Base-by-base conservation (phyloP, 2,329 filamentous ascomycete genomes). In the Cladosporium sp. region DNA sequence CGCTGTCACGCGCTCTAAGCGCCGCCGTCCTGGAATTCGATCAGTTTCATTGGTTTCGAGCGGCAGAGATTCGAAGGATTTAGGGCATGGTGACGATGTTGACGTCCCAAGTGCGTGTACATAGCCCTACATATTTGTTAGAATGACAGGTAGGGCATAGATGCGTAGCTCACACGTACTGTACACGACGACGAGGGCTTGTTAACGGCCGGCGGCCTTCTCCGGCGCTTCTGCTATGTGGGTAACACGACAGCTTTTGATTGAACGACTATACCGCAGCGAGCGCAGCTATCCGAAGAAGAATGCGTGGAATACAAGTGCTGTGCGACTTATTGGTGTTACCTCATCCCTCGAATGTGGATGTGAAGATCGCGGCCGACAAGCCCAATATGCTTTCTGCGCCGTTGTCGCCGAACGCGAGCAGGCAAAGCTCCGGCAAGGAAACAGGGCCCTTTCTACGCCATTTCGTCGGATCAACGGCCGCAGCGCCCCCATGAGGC, bases 11-110 rank as follows among this genome's bases (percentile, higher is more conserved):
- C 41, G 41, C n/a, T 47, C n/a, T 24, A 21, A 47, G 41, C 41
- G 41, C 41, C 41, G n/a, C 8, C 10, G n/a, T 47, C 41, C 41
- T 47, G 41, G n/a, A 5, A 11, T 47, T 47, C 41, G 41, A 47
- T 47, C n/a, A 21, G n/a, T 47, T 47, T 47, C 2, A 47, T 21
- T 47, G 41, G 41, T 21, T 47, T 47, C n/a, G n/a, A 12, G 52
- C 52, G 52, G 52, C 52, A 55, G 28, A 55, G 18, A 55, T 30
- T 30, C 52, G 52, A 55, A 21, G 41, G 49, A 52, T 21, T 55
- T 34, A 55, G 52, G 52, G 52, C 52, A 32, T 21, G 34, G 52
- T 30, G 3, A 21, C 15, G 18, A 55, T 24, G 3, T 55, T 55
- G 52, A 55, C 52, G 52, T 55, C 41, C n/a, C n/a, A n/a, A 11